Evolutionary conservation across 139 green algal genomes (phyloP), one percentile per base, ranked within the genome.

Genomic region (Picochlorum sp.): DNA sequence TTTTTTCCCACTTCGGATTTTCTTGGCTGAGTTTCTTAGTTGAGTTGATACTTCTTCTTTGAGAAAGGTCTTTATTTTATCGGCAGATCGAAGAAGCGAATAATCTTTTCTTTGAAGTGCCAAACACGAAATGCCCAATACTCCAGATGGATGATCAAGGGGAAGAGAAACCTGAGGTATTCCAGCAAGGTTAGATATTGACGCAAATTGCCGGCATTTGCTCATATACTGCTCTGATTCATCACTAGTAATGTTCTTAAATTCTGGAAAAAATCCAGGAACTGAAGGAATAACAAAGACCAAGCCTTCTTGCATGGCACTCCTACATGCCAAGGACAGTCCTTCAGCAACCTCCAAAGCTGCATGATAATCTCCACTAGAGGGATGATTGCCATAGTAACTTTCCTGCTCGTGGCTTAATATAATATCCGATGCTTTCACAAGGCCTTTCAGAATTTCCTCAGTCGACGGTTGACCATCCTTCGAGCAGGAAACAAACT

Each of bases 261-360:
- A n/a, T 22, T 50, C 37, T 0, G 64, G 64, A 16, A 57, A 37
- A 10, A 31, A 22, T 1, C 58, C 51, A 5, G 66, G 51, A 14
- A 50, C 43, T 16, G 59, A 63, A 44, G 66, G 66, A 32, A 73
- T 41, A 26, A 73, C 66, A 59, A 73, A 69, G 39, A 73, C 33
- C 29, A 67, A 69, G 12, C 66, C 66, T 7, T 73, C 57, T 4
- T 41, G 25, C 51, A 73, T 57, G 2, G 66, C 66, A 8, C 20
- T 29, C 1, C 65, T 57, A 35, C 64, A 57, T 18, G 33, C 51
- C 3, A 26, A n/a, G 16, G 54, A 57, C 44, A 73, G 36, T 40
- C 68, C 58, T 31, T 43, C 28, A 0, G 59, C 59, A 16, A 73
- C 50, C 4, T 18, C 16, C 3, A 51, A 53, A 0, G 65, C 65